Base-by-base conservation (phyloP, 495 filamentous ascomycete species). In the Lichenothelia convexa region DNA sequence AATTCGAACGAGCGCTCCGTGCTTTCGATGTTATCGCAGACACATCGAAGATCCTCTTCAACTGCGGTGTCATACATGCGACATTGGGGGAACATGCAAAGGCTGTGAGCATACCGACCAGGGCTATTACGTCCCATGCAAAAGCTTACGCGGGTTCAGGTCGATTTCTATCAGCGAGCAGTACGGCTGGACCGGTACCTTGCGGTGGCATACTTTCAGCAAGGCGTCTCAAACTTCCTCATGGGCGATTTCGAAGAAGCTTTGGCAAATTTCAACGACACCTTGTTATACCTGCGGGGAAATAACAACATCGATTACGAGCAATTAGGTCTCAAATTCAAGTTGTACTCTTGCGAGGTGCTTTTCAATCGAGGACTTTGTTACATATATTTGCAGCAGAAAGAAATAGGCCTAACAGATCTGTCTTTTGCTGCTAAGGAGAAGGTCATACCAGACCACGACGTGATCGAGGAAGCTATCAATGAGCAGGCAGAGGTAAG, bases 301-400 rank as follows among this genome's bases (percentile, higher is more conserved):
- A 95, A 99, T 56, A 85, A 82, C 29, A 79, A 80, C 51, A 99
- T 99, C 62, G 84, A 99, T 60, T 99, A 99, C 53, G 86, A 93
- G 44, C 89, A 99, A 56, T 65, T 99, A 30, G 89, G 89, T 9
- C 68, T 99, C 26, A 80, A 85, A 36, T 99, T 95, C 62, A 93
- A 92, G 46, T 64, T 99, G 4, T 94, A 80, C 58, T 94, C 89
- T 4, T 99, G 89, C 57, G 91, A 99, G 54, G 91, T 93, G 2
- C 64, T 99, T 12, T 99, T 99, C 70, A 99, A 99, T 58, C 75
- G 89, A 24, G 89, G 89, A 30, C 68, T 99, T 26, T 95, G 91
- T 61, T 95, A 93, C 59, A 91, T 95, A 48, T 95, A 95, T 49
- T 70, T 95, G 11, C 79, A 84, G 49, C 83, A 94, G 56, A 80